phyloP scores from a whole-genome alignment of 2,329 filamentous ascomycete genomes.

The Pestalotiopsis sp. region DNA sequence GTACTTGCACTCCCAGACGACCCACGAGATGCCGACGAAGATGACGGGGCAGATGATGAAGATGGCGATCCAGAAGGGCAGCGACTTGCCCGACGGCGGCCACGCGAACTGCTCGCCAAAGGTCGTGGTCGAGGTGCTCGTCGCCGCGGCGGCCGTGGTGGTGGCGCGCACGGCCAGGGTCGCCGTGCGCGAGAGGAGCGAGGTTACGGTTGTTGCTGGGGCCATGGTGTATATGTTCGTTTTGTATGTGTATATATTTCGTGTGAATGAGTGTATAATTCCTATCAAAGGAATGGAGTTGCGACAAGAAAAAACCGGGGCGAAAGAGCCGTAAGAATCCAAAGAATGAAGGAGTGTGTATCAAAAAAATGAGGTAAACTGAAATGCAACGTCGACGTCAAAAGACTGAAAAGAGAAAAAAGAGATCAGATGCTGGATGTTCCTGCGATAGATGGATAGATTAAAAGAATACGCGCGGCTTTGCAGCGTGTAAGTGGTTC shows the following conservation, averaged over 20 bases:
- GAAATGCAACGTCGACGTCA: not conserved
- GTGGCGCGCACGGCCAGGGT: not conserved
- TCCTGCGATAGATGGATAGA: not conserved
- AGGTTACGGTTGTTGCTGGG: not conserved
- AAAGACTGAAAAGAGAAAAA: not conserved
- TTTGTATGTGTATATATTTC: too few relatives aligned
- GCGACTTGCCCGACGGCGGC: conserved; percentile 7
- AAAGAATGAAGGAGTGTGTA: not conserved
- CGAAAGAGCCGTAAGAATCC: not conserved
- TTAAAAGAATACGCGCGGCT: not conserved
- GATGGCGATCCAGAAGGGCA: conserved; percentile 13
- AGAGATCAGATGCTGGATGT: not conserved
- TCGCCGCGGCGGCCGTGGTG: not conserved
- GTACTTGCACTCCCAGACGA: not conserved
- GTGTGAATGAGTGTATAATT: not conserved
- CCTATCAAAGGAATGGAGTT: not conserved
- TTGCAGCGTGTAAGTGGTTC: not conserved
- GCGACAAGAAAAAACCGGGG: not conserved
- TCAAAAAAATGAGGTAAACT: not conserved
- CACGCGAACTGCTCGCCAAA: not conserved
- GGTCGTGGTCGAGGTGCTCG: not conserved
- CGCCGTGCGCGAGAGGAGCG: not conserved
- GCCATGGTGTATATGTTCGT: too few relatives aligned
- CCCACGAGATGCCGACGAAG: not conserved
- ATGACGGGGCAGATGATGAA: conserved; percentile 1